A percentile compares a stretch with the other conserved stretches of the same genome.
Conservation (phyloP, 2,329 filamentous ascomycete genomes). For the Cladophialophora psammophila region DNA sequence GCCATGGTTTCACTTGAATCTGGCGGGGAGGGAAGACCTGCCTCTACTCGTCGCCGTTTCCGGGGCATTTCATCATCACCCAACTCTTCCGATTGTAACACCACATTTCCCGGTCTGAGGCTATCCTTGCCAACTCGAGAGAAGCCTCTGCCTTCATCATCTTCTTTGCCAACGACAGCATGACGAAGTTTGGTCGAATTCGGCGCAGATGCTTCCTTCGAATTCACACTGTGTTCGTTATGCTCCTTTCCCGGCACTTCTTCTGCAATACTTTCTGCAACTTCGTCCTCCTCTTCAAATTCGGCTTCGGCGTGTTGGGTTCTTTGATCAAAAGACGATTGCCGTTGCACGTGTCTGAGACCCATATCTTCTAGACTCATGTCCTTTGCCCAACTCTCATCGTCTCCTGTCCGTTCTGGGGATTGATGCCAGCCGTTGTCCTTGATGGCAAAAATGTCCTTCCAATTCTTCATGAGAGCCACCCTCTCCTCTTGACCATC, state of each 20-base stretch:
- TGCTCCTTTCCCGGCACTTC: constrained; percentile 15
- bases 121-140: background rate
- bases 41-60: constrained; percentile 28
- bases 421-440: constrained; percentile 31
- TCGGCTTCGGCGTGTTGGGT: constrained; percentile 15
- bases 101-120: background rate
- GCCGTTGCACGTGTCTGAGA: constrained; percentile 30
- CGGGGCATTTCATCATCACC: constrained; percentile 27
- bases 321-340: constrained; percentile 21
- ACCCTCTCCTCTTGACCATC: constrained; percentile 53
- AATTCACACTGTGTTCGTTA: background rate
- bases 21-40: constrained; percentile 19
- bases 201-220: background rate
- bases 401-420: constrained; percentile 15
- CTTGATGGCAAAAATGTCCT: constrained; percentile 49
- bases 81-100: background rate
- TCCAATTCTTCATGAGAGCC: constrained; percentile 55
- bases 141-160: background rate
- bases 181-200: background rate
- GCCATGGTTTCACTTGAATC: constrained; percentile 17
- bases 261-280: constrained; percentile 21
- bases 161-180: background rate
- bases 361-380: constrained; percentile 42
- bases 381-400: constrained; percentile 42
- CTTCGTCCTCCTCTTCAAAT: constrained; percentile 24